Evolutionary conservation across 2,329 filamentous ascomycete species (phyloP).

Genomic region (Pseudonectria foliicola): DNA sequence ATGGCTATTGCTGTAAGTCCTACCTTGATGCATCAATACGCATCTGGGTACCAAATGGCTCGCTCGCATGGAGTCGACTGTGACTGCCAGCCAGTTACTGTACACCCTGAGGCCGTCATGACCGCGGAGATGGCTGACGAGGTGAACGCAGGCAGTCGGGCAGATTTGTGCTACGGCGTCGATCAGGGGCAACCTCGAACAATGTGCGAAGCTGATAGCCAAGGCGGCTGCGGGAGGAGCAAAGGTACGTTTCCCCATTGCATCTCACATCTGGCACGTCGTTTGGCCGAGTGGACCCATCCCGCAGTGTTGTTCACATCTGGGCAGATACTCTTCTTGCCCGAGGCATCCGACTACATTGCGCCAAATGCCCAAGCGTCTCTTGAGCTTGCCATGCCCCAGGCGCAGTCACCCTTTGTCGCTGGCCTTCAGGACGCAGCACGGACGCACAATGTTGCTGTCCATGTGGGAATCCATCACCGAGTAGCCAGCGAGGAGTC

Average conservation of each 20-base stretch:
- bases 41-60: too few species aligned
- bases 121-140: constrained; percentile 4
- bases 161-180: constrained; percentile 82
- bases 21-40: constrained; percentile 1
- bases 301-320: constrained; percentile 5
- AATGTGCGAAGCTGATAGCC: constrained; percentile 64
- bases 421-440: constrained; percentile 66
- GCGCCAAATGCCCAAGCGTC: constrained; percentile 60
- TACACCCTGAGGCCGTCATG: too few species aligned
- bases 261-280: neutral
- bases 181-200: constrained; percentile 69
- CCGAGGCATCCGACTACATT: constrained; percentile 89
- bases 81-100: too few species aligned
- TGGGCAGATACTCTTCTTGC: constrained; percentile 71
- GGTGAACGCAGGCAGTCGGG: constrained; percentile 61
- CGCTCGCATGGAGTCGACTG: too few species aligned
- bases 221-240: constrained; percentile 72
- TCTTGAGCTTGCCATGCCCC: constrained; percentile 61
- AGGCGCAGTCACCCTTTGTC: constrained; percentile 64
- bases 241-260: constrained; percentile 58
- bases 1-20: constrained; percentile 22
- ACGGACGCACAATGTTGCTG: constrained; percentile 53
- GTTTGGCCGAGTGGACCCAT: neutral
- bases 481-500: constrained; percentile 33
- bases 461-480: constrained; percentile 86